Evolutionary conservation across 2,329 filamentous ascomycete genomes (phyloP), one percentile per base, ranked within the genome.

Genomic region (Fusarium praegraminearum): DNA sequence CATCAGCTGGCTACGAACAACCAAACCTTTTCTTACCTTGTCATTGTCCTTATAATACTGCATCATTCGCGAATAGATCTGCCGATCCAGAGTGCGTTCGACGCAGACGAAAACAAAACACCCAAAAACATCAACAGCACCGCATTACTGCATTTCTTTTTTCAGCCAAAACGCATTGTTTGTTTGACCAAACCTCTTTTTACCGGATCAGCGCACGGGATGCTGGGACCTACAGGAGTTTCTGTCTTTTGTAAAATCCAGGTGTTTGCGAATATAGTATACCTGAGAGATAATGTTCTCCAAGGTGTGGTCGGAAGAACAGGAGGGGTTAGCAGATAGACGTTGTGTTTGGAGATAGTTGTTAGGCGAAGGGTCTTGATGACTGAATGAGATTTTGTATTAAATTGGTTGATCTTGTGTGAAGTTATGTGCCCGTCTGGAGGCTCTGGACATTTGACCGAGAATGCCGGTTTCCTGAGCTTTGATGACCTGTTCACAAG

Each of bases 351-450:
- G 58, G 55, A 54, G 45, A 58, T 59, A 57, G 61, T 73, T 66
- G 44, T 49, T 65, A 55, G 64, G 56, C 45, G 58, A 59, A 52
- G 41, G 58, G 58, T 66, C 68, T 65, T 75, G 70, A 75, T 67
- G 73, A 75, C 50, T 75, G 72, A 75, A 75, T 75, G 73, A 75
- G 49, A 75, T 63, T 70, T 71, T 55, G 60, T 65, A 69, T 57
- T 60, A 69, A 58, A 58, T 52, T 28, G 28, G 30, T 28, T 30
- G 26, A 8, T 9, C 7, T 20, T 54, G 57, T 8, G 20, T 28
- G 10, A 40, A 40, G 15, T 36, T 41, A 40, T 52, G 35, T 30
- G 24, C 30, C 22, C 22, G 7, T 38, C 5, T 52, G 7, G 6
- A 46, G 44, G 44, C n/a, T 10, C 30, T 15, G 12, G 15, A 30